These are phyloP conservation scores for Saitozyma podzolica DNA, from an alignment of 768 basidiomycete species.

Conservation along the genomic window DNA sequence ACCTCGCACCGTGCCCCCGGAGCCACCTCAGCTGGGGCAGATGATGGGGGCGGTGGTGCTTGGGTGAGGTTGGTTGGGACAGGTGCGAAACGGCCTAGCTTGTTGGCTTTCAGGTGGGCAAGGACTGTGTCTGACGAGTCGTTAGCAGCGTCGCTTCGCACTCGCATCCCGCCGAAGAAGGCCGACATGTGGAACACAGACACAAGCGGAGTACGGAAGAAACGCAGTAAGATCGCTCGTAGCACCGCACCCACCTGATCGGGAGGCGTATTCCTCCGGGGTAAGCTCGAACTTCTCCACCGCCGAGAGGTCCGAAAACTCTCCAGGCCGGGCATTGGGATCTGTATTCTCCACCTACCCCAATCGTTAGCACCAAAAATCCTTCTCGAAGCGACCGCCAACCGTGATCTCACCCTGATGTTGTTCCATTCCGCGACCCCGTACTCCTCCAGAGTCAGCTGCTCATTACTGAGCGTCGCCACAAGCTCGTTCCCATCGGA, in stretches of 20 bases:
- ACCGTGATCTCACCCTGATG: conserved; percentile 75
- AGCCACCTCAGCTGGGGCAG: conserved; percentile 57
- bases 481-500: conserved; percentile 58
- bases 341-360: conserved; percentile 71
- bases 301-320: conserved; percentile 76
- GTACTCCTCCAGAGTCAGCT: conserved; percentile 70
- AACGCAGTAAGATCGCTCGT: too few relatives aligned
- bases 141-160: not conserved
- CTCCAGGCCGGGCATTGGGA: conserved; percentile 72
- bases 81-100: conserved; percentile 80
- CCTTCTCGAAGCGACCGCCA: not conserved
- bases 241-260: conserved; percentile 62
- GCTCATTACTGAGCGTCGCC: conserved; percentile 66
- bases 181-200: too few relatives aligned
- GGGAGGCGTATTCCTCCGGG: conserved; percentile 73
- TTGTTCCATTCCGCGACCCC: conserved; percentile 74
- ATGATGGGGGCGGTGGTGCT: conserved; percentile 43
- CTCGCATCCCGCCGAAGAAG: not conserved
- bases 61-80: conserved; percentile 40
- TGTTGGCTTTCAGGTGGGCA: conserved; percentile 79
- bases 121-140: conserved; percentile 73
- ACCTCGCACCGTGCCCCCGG: conserved; percentile 81
- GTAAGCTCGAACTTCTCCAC: conserved; percentile 92
- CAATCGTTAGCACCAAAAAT: not conserved
- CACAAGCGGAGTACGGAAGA: too few relatives aligned